These are phyloP conservation scores for Alnus rubra DNA, from an alignment of 306 rosid genomes.

Conservation along the genomic window DNA sequence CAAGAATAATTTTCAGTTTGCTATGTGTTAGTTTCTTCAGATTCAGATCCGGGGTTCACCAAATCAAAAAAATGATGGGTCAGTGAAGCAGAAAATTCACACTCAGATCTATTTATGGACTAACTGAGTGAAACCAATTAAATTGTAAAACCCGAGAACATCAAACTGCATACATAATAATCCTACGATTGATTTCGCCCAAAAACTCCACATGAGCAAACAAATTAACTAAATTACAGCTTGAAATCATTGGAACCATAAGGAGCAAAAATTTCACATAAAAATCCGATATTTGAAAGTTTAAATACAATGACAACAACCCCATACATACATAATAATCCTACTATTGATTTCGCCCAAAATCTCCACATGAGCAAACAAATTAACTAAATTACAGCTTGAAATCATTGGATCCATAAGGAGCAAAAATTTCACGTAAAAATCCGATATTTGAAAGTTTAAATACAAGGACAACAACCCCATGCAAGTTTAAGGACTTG, in stretches of 20 bases:
- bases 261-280: conserved; percentile 17
- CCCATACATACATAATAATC: no score
- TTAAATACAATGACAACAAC: background rate
- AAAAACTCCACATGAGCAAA: background rate
- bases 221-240: background rate
- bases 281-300: background rate
- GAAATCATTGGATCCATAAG: background rate
- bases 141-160: background rate
- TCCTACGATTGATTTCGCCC: background rate
- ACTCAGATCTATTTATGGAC: conserved; percentile 3
- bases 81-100: conserved; percentile 5
- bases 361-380: no score
- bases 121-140: background rate
- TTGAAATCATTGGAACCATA: conserved; percentile 10
- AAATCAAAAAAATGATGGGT: conserved; percentile 1
- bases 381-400: no score
- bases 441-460: background rate
- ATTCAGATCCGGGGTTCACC: conserved; percentile 29
- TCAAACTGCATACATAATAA: background rate
- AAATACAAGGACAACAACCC: background rate
- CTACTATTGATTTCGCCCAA: no score
- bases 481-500: background rate
- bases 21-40: conserved; percentile 27
- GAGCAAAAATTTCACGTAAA: no score
- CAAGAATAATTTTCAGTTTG: conserved; percentile 34